Evolutionary conservation across 495 filamentous ascomycete species (phyloP).

Genomic region (Penicillium atrosanguineum): DNA sequence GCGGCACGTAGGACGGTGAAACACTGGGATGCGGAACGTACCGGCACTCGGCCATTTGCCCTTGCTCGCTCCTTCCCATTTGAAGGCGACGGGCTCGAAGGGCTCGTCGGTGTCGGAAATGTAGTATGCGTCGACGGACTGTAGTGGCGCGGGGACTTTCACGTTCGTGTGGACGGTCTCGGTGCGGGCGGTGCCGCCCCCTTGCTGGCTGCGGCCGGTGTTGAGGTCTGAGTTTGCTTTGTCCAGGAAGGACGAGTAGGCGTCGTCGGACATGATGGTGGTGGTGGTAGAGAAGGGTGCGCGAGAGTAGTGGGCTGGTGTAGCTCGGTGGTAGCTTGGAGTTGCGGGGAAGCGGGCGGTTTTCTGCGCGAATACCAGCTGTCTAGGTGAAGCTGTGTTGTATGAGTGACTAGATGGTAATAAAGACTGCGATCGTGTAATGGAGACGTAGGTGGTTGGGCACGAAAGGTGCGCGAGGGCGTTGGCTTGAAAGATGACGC

Average conservation of each 20-base stretch:
- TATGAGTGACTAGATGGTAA: neutral
- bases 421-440: neutral
- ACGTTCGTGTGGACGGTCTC: constrained; percentile 48
- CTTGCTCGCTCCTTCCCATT: constrained; percentile 53
- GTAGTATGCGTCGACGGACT: constrained; percentile 62
- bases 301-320: constrained; percentile 1
- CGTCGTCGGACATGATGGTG: constrained; percentile 68
- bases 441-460: constrained; percentile 1
- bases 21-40: constrained; percentile 31
- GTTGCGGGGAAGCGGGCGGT: constrained; percentile 12
- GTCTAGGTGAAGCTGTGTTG: neutral
- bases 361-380: neutral
- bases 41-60: constrained; percentile 60
- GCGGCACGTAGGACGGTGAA: neutral
- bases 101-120: constrained; percentile 80
- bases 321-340: neutral
- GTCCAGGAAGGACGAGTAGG: constrained; percentile 77
- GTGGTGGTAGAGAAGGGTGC: constrained; percentile 21
- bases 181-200: constrained; percentile 41
- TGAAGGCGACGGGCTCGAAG: constrained; percentile 70
- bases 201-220: constrained; percentile 30
- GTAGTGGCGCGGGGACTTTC: constrained; percentile 55
- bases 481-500: constrained; percentile 33
- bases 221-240: constrained; percentile 74
- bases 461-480: constrained; percentile 16